Evolutionary conservation across 1,139 yeast species (phyloP), one percentile per base, ranked within the genome.

Genomic region (Schwanniomyces etchellsii): DNA sequence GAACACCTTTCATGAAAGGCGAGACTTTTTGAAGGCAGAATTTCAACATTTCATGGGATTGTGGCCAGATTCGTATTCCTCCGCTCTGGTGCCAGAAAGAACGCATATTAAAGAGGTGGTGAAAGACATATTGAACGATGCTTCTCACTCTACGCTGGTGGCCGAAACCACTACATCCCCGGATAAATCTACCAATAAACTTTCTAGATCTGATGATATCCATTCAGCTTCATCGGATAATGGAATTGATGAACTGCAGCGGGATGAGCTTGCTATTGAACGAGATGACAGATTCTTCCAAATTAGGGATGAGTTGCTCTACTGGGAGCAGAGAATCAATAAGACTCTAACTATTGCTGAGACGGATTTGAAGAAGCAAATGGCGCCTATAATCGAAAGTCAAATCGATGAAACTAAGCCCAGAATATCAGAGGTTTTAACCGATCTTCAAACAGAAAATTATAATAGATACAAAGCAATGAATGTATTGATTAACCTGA

Each of bases 391-490:
- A 13, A 57, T 73, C 26, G 47, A 55, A 4, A 38, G 39, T 2
- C 55, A 57, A 17, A 49, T 69, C 26, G 60, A 49, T 1, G 42
- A 43, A 3, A 44, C 70, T 25, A 59, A 57, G 31, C 65, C 65
- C 4, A 38, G 44, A 2, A 47, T 78, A 15, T 61, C 70, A 9
- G 55, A 55, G 1, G 50, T 52, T 17, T 55, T 79, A 32, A 65
- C 64, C 37, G 38, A 48, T 2, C 50, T 77, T 28, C 70, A 75
- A 34, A 49, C 45, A n/a, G 45, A 45, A 2, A 66, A 70, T 35
- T 66, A 67, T 38, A 40, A 47, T 12, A 64, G 66, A 27, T 78
- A 75, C 48, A 60, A 63, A 34, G 53, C 51, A 3, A 55, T 78
- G 32, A 69, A 73, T 39, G 51, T 52, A 28, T 56, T 68, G 39